Percentiles rank a stretch among this genome's conserved stretches.
phyloP scores from a whole-genome alignment of 2,329 filamentous ascomycete genomes.

The Diaporthe caulivora region DNA sequence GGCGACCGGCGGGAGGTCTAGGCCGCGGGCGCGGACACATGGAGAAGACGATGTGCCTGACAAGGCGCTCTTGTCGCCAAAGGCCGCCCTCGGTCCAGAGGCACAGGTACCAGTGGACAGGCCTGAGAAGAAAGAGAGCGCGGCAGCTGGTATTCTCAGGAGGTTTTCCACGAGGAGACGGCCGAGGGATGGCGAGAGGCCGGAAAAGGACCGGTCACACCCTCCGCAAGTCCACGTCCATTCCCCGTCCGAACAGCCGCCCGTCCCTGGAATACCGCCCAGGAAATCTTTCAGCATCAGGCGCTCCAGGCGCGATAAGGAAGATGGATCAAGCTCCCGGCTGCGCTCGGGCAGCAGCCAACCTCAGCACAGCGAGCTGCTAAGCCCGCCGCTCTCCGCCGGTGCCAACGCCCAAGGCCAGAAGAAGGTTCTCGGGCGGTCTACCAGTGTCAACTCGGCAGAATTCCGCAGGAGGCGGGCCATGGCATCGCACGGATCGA shows the following conservation, averaged over 20 bases:
- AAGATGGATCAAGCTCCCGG: conserved; percentile 61
- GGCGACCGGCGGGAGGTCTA: conserved; percentile 83
- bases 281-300: conserved; percentile 92
- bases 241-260: conserved; percentile 73
- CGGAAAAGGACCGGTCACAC: conserved; percentile 74
- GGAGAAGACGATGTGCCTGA: conserved; percentile 92
- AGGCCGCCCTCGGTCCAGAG: conserved; percentile 36
- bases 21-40: conserved; percentile 90
- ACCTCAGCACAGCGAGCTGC: conserved; percentile 81
- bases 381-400: conserved; percentile 77
- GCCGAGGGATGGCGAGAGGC: conserved; percentile 71
- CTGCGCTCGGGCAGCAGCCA: conserved; percentile 71
- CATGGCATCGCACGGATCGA: conserved; percentile 47
- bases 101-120: conserved; percentile 56
- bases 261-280: conserved; percentile 62
- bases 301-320: conserved; percentile 65
- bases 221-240: conserved; percentile 84
- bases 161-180: conserved; percentile 90
- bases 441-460: conserved; percentile 91
- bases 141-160: conserved; percentile 84
- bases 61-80: conserved; percentile 44
- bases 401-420: conserved; percentile 68
- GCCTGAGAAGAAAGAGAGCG: conserved; percentile 84
- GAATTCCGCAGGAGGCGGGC: conserved; percentile 77
- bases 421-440: conserved; percentile 81